These are phyloP conservation scores for Cystobasidium slooffiae DNA, from an alignment of 1,284 basidiomycete genomes.

Conservation along the genomic window DNA sequence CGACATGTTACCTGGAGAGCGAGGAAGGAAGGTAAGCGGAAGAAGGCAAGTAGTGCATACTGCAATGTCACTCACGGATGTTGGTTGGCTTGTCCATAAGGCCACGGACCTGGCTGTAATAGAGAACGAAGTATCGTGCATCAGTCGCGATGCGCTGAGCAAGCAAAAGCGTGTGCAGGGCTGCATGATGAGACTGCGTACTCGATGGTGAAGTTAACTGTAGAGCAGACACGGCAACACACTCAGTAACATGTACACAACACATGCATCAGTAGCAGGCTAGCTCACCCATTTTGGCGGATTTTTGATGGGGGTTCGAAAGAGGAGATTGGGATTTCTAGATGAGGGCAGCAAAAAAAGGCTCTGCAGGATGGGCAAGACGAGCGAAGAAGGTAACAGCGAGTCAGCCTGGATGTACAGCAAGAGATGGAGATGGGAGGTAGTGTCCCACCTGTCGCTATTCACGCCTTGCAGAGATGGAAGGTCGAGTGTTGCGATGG, in stretches of 20 bases:
- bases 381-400: background rate
- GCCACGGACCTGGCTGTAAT: slow-evolving; percentile 42
- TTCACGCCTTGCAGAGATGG: slow-evolving; percentile 1
- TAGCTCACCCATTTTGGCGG: slow-evolving; percentile 38
- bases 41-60: background rate
- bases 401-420: background rate
- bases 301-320: slow-evolving; percentile 25
- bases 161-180: no score
- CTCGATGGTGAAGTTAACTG: slow-evolving; percentile 45
- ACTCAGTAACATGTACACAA: background rate
- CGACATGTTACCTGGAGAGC: slow-evolving; percentile 38
- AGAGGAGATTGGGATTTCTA: background rate
- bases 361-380: slow-evolving; percentile 13
- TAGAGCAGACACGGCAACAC: background rate
- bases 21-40: background rate
- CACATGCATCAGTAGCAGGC: background rate
- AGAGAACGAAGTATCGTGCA: slow-evolving; percentile 3
- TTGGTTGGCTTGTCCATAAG: slow-evolving; percentile 43
- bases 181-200: background rate
- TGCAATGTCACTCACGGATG: slow-evolving; percentile 14
- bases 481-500: background rate
- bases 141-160: background rate
- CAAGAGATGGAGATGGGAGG: background rate
- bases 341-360: slow-evolving; percentile 12
- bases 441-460: slow-evolving; percentile 6